phyloP scores from a whole-genome alignment of 2,329 filamentous ascomycete genomes.

The Penicillium thymicola region DNA sequence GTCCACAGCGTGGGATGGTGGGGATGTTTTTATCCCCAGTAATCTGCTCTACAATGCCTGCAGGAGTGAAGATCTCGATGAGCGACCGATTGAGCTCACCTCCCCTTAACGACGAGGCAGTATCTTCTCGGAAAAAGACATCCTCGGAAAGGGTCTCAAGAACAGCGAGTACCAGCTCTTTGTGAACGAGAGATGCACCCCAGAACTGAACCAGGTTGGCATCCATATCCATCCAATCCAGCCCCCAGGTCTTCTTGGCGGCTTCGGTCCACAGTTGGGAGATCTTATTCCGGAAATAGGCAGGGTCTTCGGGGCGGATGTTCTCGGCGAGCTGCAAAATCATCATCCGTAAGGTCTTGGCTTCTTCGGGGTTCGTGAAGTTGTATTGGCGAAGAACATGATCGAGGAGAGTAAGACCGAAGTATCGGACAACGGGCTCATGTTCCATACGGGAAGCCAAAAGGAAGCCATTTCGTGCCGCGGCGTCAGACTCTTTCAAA shows the following conservation, averaged over 20 bases:
- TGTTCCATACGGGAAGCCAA: slow-evolving; percentile 74
- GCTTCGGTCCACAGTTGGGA: slow-evolving; percentile 93
- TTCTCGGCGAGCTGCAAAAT: slow-evolving; percentile 73
- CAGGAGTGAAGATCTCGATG: slow-evolving; percentile 89
- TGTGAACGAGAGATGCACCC: slow-evolving; percentile 62
- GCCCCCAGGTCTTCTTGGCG: slow-evolving; percentile 88
- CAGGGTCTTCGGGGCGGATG: slow-evolving; percentile 68
- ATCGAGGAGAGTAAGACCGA: slow-evolving; percentile 87
- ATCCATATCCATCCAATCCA: slow-evolving; percentile 95
- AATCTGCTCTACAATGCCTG: slow-evolving; percentile 67
- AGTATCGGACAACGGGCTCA: slow-evolving; percentile 82
- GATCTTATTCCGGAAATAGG: slow-evolving; percentile 88
- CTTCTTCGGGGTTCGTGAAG: slow-evolving; percentile 65
- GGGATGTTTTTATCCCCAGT: slow-evolving; percentile 70
- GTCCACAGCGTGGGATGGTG: slow-evolving; percentile 68
- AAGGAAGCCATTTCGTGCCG: slow-evolving; percentile 78
- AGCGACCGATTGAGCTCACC: slow-evolving; percentile 81
- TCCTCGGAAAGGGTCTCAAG: slow-evolving; percentile 92
- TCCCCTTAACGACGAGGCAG: slow-evolving; percentile 77
- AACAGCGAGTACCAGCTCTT: slow-evolving; percentile 82
- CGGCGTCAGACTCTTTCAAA: slow-evolving; percentile 74
- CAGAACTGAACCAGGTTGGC: slow-evolving; percentile 75
- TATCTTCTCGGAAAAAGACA: slow-evolving; percentile 86
- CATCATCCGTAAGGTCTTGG: slow-evolving; percentile 67
- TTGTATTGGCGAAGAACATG: slow-evolving; percentile 84